These are phyloP conservation scores for Stropharia rugosoannulata DNA, from an alignment of 768 basidiomycete genomes.

Conservation along the genomic window DNA sequence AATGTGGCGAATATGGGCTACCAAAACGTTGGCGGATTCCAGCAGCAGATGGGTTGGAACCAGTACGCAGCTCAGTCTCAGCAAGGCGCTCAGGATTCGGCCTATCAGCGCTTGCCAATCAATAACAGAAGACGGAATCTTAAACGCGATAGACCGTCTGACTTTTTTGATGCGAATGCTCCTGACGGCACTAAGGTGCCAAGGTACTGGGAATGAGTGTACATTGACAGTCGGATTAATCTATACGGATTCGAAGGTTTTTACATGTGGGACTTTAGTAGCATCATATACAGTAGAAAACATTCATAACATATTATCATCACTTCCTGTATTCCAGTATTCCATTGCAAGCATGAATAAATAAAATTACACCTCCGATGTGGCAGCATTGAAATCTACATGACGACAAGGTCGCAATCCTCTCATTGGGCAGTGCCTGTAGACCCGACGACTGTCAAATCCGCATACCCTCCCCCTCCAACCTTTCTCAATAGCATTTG, in stretches of 20 bases:
- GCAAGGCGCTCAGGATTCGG: slow-evolving; percentile 64
- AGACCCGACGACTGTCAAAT: slow-evolving; percentile 5
- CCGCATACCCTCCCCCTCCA: slow-evolving; percentile 19
- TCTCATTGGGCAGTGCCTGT: neutral
- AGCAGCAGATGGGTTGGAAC: slow-evolving; percentile 39
- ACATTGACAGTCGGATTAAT: neutral
- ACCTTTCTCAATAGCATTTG: slow-evolving; percentile 59
- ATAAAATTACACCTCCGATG: slow-evolving; percentile 6
- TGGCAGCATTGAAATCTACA: neutral
- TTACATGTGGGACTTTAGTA: neutral
- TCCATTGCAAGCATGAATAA: slow-evolving; percentile 16
- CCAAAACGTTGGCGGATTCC: slow-evolving; percentile 35
- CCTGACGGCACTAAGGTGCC: slow-evolving; percentile 64
- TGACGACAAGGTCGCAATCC: neutral
- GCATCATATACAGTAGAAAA: slow-evolving; percentile 1
- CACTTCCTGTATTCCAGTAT: slow-evolving; percentile 11
- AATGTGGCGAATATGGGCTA: slow-evolving; percentile 35
- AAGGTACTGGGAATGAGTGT: slow-evolving; percentile 72
- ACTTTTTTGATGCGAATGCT: slow-evolving; percentile 75
- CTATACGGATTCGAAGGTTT: slow-evolving; percentile 1
- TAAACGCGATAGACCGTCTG: slow-evolving; percentile 81
- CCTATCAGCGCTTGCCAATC: slow-evolving; percentile 83
- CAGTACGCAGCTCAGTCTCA: slow-evolving; percentile 65
- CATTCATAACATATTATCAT: slow-evolving; percentile 8
- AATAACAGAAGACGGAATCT: slow-evolving; percentile 77